phyloP scores from a whole-genome alignment of 2,329 filamentous ascomycete species.

The Cladorrhinum sp. region DNA sequence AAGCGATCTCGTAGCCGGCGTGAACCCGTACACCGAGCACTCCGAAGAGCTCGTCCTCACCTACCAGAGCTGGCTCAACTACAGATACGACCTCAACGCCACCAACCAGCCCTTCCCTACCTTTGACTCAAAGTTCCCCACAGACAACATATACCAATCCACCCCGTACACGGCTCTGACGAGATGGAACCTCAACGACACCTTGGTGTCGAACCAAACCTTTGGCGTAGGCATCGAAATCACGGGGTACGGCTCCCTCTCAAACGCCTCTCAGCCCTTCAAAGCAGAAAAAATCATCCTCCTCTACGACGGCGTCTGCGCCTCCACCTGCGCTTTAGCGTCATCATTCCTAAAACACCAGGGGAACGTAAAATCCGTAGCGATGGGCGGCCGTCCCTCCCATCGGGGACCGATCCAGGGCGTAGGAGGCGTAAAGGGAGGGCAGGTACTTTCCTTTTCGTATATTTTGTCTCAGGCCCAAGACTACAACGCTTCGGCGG shows the following conservation, averaged over 20 bases:
- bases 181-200: constrained; percentile 50
- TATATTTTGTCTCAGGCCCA: constrained; percentile 31
- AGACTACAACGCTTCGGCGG: constrained; percentile 27
- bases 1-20: constrained; percentile 42
- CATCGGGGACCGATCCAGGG: constrained; percentile 50
- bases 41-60: constrained; percentile 35
- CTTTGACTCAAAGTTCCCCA: constrained; percentile 43
- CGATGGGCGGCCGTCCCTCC: constrained; percentile 47
- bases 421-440: constrained; percentile 52
- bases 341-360: constrained; percentile 52
- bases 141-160: constrained; percentile 38
- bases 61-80: constrained; percentile 51
- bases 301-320: constrained; percentile 58
- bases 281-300: constrained; percentile 56
- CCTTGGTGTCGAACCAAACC: constrained; percentile 39
- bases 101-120: constrained; percentile 50
- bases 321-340: constrained; percentile 56
- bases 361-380: constrained; percentile 52
- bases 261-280: constrained; percentile 52
- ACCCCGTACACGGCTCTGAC: constrained; percentile 53
- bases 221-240: constrained; percentile 46
- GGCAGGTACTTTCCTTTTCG: constrained; percentile 36
- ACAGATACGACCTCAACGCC: constrained; percentile 48
- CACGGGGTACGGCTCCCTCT: constrained; percentile 47
- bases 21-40: constrained; percentile 44